Evolutionary conservation across 2,329 filamentous ascomycete genomes (phyloP).

Genomic region (Xylaria sp.): DNA sequence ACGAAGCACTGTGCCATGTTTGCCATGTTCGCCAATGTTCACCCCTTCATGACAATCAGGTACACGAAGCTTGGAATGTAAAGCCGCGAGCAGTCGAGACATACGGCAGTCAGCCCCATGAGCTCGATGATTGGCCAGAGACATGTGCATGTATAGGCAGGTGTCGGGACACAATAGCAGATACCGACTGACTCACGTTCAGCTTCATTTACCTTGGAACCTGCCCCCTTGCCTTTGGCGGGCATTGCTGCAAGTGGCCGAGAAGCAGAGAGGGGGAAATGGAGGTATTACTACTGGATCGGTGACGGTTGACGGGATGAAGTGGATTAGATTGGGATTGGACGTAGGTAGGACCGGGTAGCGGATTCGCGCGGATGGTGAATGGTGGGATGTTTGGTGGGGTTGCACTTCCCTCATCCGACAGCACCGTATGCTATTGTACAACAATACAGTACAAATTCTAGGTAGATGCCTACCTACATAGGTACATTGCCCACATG

Average conservation of each 20-base stretch:
- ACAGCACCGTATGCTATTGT: neutral
- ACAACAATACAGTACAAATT: neutral
- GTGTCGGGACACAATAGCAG: conserved; percentile 3
- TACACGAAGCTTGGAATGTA: conserved; percentile 11
- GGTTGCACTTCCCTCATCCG: neutral
- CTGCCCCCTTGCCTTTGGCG: conserved; percentile 47
- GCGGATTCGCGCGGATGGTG: neutral
- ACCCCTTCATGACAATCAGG: neutral
- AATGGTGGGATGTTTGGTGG: conserved; percentile 20
- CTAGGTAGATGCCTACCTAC: no score
- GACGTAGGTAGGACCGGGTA: neutral
- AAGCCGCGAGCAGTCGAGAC: conserved; percentile 13
- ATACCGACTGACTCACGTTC: conserved; percentile 43
- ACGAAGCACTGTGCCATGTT: neutral
- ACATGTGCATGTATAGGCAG: neutral
- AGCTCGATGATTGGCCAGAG: conserved; percentile 24
- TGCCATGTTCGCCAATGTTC: neutral
- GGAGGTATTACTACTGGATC: neutral
- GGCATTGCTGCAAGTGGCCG: conserved; percentile 45
- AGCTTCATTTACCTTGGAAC: conserved; percentile 44
- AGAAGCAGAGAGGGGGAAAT: conserved; percentile 20
- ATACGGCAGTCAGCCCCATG: neutral
- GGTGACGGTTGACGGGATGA: conserved; percentile 11
- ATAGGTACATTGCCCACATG: no score
- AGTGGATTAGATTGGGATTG: conserved; percentile 14